Evolutionary conservation across 306 rosid species (phyloP).

Genomic region (Chamaecrista fasciculata): DNA sequence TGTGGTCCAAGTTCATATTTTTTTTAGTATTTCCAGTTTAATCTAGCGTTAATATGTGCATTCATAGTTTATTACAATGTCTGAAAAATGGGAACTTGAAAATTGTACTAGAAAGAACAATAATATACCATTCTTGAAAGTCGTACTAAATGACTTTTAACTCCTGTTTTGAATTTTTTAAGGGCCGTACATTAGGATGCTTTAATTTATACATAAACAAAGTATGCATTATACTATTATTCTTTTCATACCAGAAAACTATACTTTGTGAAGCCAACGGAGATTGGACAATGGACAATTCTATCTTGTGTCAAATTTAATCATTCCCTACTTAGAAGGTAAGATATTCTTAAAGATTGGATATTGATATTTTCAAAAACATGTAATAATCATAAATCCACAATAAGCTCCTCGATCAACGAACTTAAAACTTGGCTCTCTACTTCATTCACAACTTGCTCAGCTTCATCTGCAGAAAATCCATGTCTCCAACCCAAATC

Average conservation of each 20-base stretch:
- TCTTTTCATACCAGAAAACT: slow-evolving; percentile 19
- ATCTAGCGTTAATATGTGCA: background rate
- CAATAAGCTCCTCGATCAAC: slow-evolving; percentile 67
- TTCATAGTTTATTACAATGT: background rate
- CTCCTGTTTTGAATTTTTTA: background rate
- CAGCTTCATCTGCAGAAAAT: slow-evolving; percentile 66
- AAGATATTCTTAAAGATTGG: slow-evolving; percentile 28
- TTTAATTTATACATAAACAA: too few relatives aligned
- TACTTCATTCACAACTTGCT: slow-evolving; percentile 59
- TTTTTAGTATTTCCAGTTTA: too few relatives aligned
- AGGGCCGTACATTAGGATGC: background rate
- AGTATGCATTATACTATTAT: background rate
- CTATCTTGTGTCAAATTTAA: background rate
- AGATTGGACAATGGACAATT: background rate
- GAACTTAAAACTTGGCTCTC: slow-evolving; percentile 58
- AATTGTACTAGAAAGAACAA: background rate
- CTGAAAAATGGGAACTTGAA: background rate
- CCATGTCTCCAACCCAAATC: slow-evolving; percentile 71
- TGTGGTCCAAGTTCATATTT: too few relatives aligned
- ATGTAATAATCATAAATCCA: slow-evolving; percentile 42
- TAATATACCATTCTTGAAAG: background rate
- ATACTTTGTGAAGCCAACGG: slow-evolving; percentile 29
- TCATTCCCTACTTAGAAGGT: background rate
- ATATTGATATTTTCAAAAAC: slow-evolving; percentile 12
- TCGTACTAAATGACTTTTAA: background rate